Conservation (phyloP, 2,329 filamentous ascomycete species). For the Plenodomus lindquistii region DNA sequence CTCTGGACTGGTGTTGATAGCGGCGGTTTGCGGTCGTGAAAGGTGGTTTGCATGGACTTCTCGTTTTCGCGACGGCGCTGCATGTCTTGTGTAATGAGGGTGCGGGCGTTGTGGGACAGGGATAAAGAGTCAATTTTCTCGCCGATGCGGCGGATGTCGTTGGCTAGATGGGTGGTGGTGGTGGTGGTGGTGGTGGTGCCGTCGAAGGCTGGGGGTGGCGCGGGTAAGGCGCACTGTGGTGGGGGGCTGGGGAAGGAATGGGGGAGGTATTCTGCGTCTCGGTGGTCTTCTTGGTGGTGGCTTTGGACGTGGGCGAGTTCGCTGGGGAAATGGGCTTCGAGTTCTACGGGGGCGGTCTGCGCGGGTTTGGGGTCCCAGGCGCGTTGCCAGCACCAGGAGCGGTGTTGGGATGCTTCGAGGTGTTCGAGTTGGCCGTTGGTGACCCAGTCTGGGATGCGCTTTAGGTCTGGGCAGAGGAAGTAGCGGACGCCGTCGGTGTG, state of each 20-base stretch:
- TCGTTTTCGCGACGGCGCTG: constrained; percentile 33
- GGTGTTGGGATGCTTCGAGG: constrained; percentile 36
- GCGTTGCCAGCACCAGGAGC: constrained; percentile 44
- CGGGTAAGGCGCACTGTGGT: constrained; percentile 13
- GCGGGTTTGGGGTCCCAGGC: constrained; percentile 31
- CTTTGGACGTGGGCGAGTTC: constrained; percentile 1
- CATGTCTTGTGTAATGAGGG: constrained; percentile 17
- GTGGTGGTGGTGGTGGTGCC: constrained; percentile 26
- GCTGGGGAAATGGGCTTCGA: constrained; percentile 24
- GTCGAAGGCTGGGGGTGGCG: constrained; percentile 17
- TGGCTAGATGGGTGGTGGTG: too few relatives aligned
- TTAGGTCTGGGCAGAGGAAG: constrained; percentile 46
- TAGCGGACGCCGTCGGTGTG: constrained; percentile 45
- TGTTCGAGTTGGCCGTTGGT: constrained; percentile 29
- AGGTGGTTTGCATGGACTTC: constrained; percentile 32
- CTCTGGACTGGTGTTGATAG: background rate
- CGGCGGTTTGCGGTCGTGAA: constrained; percentile 18
- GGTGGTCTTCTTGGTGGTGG: background rate
- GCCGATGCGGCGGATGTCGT: constrained; percentile 34
- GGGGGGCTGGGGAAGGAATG: constrained; percentile 7
- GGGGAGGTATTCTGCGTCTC: constrained; percentile 1
- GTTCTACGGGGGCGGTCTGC: constrained; percentile 31
- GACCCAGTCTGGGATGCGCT: constrained; percentile 45
- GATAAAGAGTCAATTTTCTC: constrained; percentile 40
- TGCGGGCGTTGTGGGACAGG: constrained; percentile 11